phyloP scores from a whole-genome alignment of 2,329 filamentous ascomycete species.

The Fusarium sp. region DNA sequence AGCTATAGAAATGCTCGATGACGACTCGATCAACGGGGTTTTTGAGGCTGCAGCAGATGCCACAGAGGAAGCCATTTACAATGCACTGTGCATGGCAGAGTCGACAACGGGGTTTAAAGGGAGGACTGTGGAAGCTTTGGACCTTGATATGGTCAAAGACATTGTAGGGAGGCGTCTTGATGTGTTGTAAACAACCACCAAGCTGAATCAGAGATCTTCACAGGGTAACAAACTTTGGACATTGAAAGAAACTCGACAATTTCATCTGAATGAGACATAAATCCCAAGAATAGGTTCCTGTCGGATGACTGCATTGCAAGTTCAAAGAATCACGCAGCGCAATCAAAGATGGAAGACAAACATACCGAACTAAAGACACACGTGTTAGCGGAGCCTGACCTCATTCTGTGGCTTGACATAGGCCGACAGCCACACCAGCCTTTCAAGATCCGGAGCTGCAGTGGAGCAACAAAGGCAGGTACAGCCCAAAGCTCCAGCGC shows the following conservation, averaged over 20 bases:
- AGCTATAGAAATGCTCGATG: conserved; percentile 56
- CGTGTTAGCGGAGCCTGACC: conserved; percentile 22
- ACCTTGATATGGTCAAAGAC: conserved; percentile 58
- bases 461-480: conserved; percentile 38
- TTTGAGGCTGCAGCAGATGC: conserved; percentile 73
- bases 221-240: background rate
- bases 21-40: conserved; percentile 69
- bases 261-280: background rate
- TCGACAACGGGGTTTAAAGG: conserved; percentile 67
- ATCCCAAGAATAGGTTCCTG: background rate
- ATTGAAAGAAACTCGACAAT: background rate
- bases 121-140: conserved; percentile 61
- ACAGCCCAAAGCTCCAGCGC: conserved; percentile 20
- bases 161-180: conserved; percentile 53
- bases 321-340: background rate
- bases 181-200: background rate
- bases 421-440: conserved; percentile 3
- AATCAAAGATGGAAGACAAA: background rate
- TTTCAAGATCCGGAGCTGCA: conserved; percentile 17
- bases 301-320: background rate
- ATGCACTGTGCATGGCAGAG: conserved; percentile 71
- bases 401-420: conserved; percentile 35
- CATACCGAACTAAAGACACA: background rate
- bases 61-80: conserved; percentile 75
- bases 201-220: background rate